Conservation (phyloP, 2,329 filamentous ascomycete species). For the Aspergillus sp. region DNA sequence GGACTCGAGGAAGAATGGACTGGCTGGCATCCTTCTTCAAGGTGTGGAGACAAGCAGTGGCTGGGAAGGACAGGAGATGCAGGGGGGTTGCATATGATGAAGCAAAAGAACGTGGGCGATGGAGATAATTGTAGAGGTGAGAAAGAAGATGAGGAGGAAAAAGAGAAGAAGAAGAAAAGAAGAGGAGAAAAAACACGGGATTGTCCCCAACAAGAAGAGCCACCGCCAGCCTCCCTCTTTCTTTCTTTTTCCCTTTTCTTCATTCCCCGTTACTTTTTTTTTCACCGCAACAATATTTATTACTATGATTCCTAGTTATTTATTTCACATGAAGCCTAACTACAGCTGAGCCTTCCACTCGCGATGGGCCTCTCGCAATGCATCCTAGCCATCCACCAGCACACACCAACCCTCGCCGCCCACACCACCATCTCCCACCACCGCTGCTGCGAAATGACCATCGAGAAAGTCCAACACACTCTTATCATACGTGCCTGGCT, state of each 20-base stretch:
- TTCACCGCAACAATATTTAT: background rate
- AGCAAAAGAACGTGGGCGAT: background rate
- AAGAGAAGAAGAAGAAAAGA: slow-evolving; percentile 1
- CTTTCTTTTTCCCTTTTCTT: background rate
- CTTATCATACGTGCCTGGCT: slow-evolving; percentile 85
- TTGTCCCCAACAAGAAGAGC: background rate
- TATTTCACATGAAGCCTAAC: background rate
- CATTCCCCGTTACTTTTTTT: too few species aligned
- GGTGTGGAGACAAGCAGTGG: background rate
- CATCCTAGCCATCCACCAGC: slow-evolving; percentile 74
- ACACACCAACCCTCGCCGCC: slow-evolving; percentile 84
- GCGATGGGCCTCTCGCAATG: slow-evolving; percentile 59
- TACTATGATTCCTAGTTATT: slow-evolving; percentile 4
- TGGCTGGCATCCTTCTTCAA: slow-evolving; percentile 29
- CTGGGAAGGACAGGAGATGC: background rate
- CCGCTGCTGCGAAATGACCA: slow-evolving; percentile 67
- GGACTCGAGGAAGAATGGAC: slow-evolving; percentile 38
- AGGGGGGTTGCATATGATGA: background rate
- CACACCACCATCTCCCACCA: slow-evolving; percentile 66
- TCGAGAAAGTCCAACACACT: slow-evolving; percentile 70
- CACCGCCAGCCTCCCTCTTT: slow-evolving; percentile 1
- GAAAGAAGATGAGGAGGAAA: background rate
- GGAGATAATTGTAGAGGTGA: background rate
- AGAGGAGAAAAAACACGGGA: slow-evolving; percentile 7
- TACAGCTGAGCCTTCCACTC: slow-evolving; percentile 47